phyloP scores from a whole-genome alignment of 345 rosid genomes.

The Populus deltoides region DNA sequence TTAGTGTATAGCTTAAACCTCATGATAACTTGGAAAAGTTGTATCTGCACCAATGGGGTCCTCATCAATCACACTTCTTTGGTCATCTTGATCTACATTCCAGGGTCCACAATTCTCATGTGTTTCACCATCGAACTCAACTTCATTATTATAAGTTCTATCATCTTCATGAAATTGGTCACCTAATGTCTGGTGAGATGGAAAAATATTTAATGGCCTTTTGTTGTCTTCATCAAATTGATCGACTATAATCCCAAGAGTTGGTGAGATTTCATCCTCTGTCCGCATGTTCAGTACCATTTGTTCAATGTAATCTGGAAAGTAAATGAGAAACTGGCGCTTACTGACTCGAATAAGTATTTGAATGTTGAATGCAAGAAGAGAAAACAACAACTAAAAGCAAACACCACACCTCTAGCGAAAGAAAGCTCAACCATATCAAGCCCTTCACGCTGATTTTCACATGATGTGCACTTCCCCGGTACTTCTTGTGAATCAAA shows the following conservation, averaged over 20 bases:
- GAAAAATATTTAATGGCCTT: conserved; percentile 52
- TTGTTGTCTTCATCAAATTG: conserved; percentile 71
- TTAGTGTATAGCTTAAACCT: conserved; percentile 42
- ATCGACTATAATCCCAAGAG: conserved; percentile 52
- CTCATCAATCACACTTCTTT: conserved; percentile 43
- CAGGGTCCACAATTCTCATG: conserved; percentile 47
- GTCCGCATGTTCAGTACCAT: conserved; percentile 60
- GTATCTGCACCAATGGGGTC: conserved; percentile 44
- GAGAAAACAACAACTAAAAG: conserved; percentile 11
- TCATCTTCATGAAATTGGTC: conserved; percentile 34
- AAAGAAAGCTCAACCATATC: conserved; percentile 73
- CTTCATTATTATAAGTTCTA: conserved; percentile 33
- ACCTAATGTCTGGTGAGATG: conserved; percentile 38
- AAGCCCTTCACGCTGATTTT: conserved; percentile 43
- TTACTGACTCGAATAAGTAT: neutral
- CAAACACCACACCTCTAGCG: conserved; percentile 53
- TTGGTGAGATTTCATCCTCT: conserved; percentile 77
- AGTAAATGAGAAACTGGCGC: conserved; percentile 11
- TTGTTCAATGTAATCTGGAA: conserved; percentile 63
- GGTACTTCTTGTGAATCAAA: conserved; percentile 89
- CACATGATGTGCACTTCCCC: conserved; percentile 56
- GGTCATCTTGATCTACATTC: conserved; percentile 56
- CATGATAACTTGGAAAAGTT: conserved; percentile 46
- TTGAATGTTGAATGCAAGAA: neutral
- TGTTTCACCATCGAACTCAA: conserved; percentile 44